Evolutionary conservation across 345 rosid genomes (phyloP).

Genomic region (Syzygium jambos): DNA sequence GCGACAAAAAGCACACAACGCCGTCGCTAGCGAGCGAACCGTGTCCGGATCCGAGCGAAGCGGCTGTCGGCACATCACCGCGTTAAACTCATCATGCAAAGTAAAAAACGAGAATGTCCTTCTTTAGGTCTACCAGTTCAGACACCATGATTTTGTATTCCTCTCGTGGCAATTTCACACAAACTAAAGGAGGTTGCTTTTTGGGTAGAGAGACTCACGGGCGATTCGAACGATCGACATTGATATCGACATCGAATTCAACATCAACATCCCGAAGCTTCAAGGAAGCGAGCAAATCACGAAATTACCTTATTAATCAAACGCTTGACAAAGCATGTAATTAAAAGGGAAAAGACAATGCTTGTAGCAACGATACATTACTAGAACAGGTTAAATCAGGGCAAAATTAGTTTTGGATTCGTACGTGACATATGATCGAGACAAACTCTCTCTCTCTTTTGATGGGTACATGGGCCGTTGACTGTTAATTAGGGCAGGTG

Average conservation of each 20-base stretch:
- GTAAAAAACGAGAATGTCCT: background rate
- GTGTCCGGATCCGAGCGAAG: background rate
- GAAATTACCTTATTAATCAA: background rate
- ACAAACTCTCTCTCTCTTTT: background rate
- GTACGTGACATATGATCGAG: background rate
- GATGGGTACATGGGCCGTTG: background rate
- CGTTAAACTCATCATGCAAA: background rate
- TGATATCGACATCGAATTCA: background rate
- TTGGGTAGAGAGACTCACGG: background rate
- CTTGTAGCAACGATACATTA: background rate
- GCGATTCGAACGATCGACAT: too few relatives aligned
- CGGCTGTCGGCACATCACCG: background rate
- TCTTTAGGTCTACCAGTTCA: background rate
- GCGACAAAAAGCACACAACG: background rate
- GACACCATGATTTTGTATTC: background rate
- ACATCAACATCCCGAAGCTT: background rate
- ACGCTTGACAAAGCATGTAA: background rate
- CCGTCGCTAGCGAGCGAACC: background rate
- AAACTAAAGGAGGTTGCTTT: background rate
- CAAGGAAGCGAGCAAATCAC: background rate
- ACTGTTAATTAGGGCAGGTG: background rate
- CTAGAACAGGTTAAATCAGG: background rate
- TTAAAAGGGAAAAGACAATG: background rate
- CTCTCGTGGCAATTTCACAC: background rate
- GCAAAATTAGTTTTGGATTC: background rate